phyloP scores from a whole-genome alignment of 2,329 filamentous ascomycete species.

The Nemania sp. region DNA sequence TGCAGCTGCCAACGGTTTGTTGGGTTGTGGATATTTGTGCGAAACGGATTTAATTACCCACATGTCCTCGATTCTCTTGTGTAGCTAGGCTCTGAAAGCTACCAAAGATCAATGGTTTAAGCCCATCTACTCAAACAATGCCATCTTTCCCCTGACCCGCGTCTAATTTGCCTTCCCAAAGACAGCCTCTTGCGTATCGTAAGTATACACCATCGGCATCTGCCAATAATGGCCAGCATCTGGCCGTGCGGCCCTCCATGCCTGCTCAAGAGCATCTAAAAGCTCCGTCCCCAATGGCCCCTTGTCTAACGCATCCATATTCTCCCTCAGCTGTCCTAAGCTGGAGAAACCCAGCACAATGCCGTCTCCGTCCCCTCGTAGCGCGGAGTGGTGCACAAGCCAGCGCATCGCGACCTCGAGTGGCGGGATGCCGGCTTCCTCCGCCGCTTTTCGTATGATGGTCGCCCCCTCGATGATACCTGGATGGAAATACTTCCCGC shows the following conservation, averaged over 20 bases:
- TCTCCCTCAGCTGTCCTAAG: conserved; percentile 56
- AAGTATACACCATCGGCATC: conserved; percentile 64
- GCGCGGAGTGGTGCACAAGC: conserved; percentile 68
- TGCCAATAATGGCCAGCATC: conserved; percentile 56
- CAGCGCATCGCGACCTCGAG: conserved; percentile 75
- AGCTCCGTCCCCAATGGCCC: conserved; percentile 75
- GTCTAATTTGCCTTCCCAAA: conserved; percentile 45
- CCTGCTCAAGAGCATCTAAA: conserved; percentile 71
- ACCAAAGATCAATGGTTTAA: too few relatives aligned
- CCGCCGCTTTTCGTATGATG: conserved; percentile 66
- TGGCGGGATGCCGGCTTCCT: conserved; percentile 66
- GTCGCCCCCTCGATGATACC: conserved; percentile 62
- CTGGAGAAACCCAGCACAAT: conserved; percentile 62
- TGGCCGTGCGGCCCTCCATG: conserved; percentile 69
- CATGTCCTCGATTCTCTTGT: too few relatives aligned
- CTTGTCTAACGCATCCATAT: conserved; percentile 60
- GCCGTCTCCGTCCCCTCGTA: conserved; percentile 55
- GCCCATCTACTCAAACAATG: too few relatives aligned
- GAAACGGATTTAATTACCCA: too few relatives aligned
- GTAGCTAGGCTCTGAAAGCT: too few relatives aligned
- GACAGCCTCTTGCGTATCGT: conserved; percentile 62
- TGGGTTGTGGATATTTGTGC: too few relatives aligned
- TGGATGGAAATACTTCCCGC: conserved; percentile 71
- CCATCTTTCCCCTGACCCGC: too few relatives aligned
- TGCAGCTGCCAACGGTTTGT: too few relatives aligned